These are phyloP conservation scores for Beauveria varroae DNA, from an alignment of 2,329 filamentous ascomycete species.

Conservation along the genomic window DNA sequence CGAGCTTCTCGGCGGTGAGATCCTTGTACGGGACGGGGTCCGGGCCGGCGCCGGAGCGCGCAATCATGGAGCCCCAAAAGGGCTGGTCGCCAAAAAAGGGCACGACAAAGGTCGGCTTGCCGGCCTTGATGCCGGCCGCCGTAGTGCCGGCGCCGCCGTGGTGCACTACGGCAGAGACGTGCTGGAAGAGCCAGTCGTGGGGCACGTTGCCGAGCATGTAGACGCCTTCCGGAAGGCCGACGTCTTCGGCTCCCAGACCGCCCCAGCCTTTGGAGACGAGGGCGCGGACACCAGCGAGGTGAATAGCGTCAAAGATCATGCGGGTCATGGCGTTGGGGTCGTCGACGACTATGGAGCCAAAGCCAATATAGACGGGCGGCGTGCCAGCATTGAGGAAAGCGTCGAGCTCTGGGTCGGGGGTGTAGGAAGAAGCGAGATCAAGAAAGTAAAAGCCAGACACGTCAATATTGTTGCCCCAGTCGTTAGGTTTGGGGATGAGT, in stretches of 20 bases:
- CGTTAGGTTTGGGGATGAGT: slow-evolving; percentile 68
- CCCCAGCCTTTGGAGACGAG: slow-evolving; percentile 86
- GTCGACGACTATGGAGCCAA: slow-evolving; percentile 76
- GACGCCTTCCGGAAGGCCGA: slow-evolving; percentile 65
- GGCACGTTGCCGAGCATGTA: slow-evolving; percentile 81
- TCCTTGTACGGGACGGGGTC: slow-evolving; percentile 61
- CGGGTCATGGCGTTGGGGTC: slow-evolving; percentile 64
- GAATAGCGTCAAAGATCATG: slow-evolving; percentile 65
- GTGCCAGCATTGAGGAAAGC: slow-evolving; percentile 61
- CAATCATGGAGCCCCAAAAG: slow-evolving; percentile 75
- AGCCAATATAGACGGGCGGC: slow-evolving; percentile 74
- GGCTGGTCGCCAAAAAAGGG: slow-evolving; percentile 84
- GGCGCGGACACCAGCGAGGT: slow-evolving; percentile 61
- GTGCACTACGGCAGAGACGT: slow-evolving; percentile 75
- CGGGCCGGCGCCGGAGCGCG: slow-evolving; percentile 64
- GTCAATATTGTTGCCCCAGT: slow-evolving; percentile 66
- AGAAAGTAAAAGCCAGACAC: slow-evolving; percentile 74
- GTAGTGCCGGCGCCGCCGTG: slow-evolving; percentile 86
- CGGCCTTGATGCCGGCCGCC: slow-evolving; percentile 74
- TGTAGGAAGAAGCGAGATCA: slow-evolving; percentile 57
- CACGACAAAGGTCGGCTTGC: slow-evolving; percentile 73
- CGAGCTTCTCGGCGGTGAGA: slow-evolving; percentile 58
- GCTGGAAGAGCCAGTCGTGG: slow-evolving; percentile 83
- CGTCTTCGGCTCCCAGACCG: slow-evolving; percentile 64
- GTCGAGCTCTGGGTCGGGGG: slow-evolving; percentile 56